Evolutionary conservation across 2,329 filamentous ascomycete genomes (phyloP).

Genomic region (Didymella sp.): DNA sequence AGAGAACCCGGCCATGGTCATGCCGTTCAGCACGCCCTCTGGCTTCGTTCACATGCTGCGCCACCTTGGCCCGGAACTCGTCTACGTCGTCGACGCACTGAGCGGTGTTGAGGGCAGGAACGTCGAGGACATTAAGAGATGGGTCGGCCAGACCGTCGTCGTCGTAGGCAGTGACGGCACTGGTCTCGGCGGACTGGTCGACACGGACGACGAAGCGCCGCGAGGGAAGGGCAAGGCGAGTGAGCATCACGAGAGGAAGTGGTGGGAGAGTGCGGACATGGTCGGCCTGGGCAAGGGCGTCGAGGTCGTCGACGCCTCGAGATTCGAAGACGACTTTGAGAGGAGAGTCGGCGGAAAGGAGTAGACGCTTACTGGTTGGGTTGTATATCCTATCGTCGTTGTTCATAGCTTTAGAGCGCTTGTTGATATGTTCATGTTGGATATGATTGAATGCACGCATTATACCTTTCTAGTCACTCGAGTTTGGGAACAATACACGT

Average conservation of each 20-base stretch:
- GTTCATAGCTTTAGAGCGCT: not conserved
- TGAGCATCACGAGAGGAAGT: constrained; percentile 57
- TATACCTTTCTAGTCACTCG: not conserved
- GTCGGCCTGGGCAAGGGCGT: constrained; percentile 88
- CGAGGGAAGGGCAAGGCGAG: constrained; percentile 33
- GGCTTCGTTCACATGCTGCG: constrained; percentile 87
- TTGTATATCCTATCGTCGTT: constrained; percentile 7
- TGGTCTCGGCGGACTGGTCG: constrained; percentile 60
- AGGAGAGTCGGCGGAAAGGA: constrained; percentile 73
- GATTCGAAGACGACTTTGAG: constrained; percentile 86
- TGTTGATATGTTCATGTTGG: not conserved
- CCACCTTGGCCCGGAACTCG: constrained; percentile 81
- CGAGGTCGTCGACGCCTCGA: constrained; percentile 82
- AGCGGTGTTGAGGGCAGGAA: constrained; percentile 75
- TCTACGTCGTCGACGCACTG: constrained; percentile 88
- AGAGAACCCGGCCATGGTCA: constrained; percentile 82
- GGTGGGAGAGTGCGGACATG: constrained; percentile 82
- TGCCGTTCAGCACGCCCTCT: constrained; percentile 84
- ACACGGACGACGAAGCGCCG: constrained; percentile 64
- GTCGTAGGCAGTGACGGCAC: constrained; percentile 61
- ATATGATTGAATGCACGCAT: not conserved
- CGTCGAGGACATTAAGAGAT: constrained; percentile 69
- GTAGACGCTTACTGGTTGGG: constrained; percentile 23
- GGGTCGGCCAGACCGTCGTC: constrained; percentile 68
- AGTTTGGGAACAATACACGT: too few species aligned